phyloP scores from a whole-genome alignment of 331 rosid species.

The Dryas integrifolia region DNA sequence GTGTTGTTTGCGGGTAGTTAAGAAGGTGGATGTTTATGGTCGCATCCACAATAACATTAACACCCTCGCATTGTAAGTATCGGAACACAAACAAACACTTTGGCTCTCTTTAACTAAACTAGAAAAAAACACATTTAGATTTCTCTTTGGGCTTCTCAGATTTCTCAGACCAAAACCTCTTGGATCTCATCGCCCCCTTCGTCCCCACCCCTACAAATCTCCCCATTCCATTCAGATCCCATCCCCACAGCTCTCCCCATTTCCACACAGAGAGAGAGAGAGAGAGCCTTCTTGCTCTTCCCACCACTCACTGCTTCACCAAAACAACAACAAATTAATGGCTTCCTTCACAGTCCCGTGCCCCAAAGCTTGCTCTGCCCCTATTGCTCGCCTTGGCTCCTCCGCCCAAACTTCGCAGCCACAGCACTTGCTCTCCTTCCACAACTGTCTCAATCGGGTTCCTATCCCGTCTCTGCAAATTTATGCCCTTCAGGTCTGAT shows the following conservation, averaged over 20 bases:
- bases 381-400: constrained; percentile 40
- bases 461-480: constrained; percentile 35
- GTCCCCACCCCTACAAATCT: constrained; percentile 9
- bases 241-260: too few species aligned
- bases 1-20: constrained; percentile 37
- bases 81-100: neutral
- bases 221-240: constrained; percentile 28
- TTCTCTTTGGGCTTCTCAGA: constrained; percentile 19
- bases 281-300: too few species aligned
- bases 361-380: constrained; percentile 49
- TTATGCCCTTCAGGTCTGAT: constrained; percentile 34
- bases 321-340: constrained; percentile 31
- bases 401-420: constrained; percentile 22
- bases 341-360: constrained; percentile 71
- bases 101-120: neutral
- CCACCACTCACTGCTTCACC: neutral
- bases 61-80: constrained; percentile 42
- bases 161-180: constrained; percentile 36
- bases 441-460: constrained; percentile 28
- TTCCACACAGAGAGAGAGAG: too few species aligned
- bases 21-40: constrained; percentile 27
- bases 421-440: constrained; percentile 38
- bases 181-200: constrained; percentile 63
- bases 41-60: too few species aligned
- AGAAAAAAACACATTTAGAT: neutral